A percentile compares a stretch with the other conserved stretches of the same genome.
Evolutionary conservation across 2,329 filamentous ascomycete species (phyloP).

Genomic region (Capronia epimyces): DNA sequence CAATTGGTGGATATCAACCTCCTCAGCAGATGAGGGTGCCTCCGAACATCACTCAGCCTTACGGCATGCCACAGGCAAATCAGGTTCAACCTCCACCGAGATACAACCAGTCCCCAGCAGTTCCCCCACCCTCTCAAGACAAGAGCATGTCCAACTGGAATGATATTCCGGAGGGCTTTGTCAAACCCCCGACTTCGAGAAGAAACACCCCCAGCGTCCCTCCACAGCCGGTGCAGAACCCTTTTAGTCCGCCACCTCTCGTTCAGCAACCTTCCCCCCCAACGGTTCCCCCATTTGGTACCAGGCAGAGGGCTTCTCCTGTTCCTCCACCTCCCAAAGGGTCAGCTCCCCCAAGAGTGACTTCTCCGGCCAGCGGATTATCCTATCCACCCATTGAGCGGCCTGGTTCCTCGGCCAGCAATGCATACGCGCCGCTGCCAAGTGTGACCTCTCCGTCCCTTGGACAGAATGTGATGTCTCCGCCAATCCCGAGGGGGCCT

Average conservation of each 20-base stretch:
- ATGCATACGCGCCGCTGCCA: conserved; percentile 58
- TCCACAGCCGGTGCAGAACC: conserved; percentile 61
- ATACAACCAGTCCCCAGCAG: conserved; percentile 59
- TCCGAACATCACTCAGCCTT: conserved; percentile 38
- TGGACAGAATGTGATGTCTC: conserved; percentile 42
- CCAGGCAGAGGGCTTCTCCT: conserved; percentile 56
- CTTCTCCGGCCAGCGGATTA: conserved; percentile 56
- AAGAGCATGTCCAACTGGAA: conserved; percentile 84
- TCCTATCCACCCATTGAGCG: conserved; percentile 47
- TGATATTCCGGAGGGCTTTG: conserved; percentile 78
- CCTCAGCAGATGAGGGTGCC: conserved; percentile 43
- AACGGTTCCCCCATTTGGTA: conserved; percentile 54
- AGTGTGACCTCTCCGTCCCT: conserved; percentile 41
- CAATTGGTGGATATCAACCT: conserved; percentile 53
- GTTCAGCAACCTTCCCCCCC: conserved; percentile 57
- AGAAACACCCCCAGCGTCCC: conserved; percentile 64
- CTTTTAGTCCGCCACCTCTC: conserved; percentile 51
- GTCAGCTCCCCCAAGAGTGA: conserved; percentile 60
- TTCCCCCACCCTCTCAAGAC: conserved; percentile 61
- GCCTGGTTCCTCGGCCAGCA: conserved; percentile 53
- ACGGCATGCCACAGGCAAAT: conserved; percentile 35
- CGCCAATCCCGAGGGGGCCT: conserved; percentile 64
- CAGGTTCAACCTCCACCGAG: conserved; percentile 59
- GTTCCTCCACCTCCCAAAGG: conserved; percentile 82
- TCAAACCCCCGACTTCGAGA: conserved; percentile 65